A percentile compares a stretch with the other conserved stretches of the same genome.
Evolutionary conservation across 306 rosid genomes (phyloP).

Genomic region (Glycine latifolia): DNA sequence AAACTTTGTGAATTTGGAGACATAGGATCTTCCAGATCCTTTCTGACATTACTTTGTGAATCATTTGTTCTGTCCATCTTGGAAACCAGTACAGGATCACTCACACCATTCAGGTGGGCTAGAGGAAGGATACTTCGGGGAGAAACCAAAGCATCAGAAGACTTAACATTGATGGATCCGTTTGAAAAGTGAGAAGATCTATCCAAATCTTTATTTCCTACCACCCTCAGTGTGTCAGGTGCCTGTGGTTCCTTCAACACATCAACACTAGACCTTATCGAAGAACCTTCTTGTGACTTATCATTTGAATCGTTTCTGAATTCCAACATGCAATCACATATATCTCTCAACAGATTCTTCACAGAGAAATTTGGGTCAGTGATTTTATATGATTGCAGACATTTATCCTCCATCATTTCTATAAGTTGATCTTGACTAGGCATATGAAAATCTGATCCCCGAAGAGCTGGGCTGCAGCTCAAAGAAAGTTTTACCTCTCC

Average conservation of each 20-base stretch:
- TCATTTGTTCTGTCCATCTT: conserved; percentile 42
- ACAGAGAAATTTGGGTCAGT: conserved; percentile 85
- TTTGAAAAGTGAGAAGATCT: conserved; percentile 46
- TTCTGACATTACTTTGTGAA: conserved; percentile 43
- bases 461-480: conserved; percentile 66
- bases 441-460: conserved; percentile 69
- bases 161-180: conserved; percentile 51
- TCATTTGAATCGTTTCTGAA: conserved; percentile 68
- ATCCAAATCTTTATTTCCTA: conserved; percentile 53
- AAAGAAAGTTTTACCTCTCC: conserved; percentile 94
- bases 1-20: conserved; percentile 52
- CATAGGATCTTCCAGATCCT: conserved; percentile 47
- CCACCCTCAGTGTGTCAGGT: conserved; percentile 40
- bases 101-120: conserved; percentile 42
- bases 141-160: conserved; percentile 49
- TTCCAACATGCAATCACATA: conserved; percentile 85
- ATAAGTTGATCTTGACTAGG: conserved; percentile 78
- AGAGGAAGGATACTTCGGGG: conserved; percentile 46
- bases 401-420: conserved; percentile 80
- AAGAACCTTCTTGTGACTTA: conserved; percentile 64
- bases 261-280: conserved; percentile 49
- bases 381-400: conserved; percentile 76
- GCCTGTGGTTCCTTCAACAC: conserved; percentile 52
- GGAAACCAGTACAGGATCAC: conserved; percentile 39
- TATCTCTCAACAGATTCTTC: conserved; percentile 68